Conservation (phyloP, 2,329 filamentous ascomycete species). For the Colletotrichum gloeosporioides region DNA sequence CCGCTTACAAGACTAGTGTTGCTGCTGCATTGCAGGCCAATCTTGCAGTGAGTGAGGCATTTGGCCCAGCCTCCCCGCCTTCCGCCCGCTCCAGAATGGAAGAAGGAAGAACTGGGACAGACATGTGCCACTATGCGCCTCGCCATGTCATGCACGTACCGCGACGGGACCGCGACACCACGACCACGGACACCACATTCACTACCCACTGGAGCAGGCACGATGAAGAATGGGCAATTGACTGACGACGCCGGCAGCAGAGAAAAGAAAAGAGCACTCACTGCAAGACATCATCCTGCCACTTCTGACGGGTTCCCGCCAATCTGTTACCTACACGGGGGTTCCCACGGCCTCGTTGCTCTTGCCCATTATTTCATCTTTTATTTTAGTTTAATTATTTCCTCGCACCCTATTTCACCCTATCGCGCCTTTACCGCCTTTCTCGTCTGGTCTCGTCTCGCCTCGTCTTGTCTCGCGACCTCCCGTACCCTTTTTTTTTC, state of each 20-base stretch:
- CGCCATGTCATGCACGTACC: not conserved
- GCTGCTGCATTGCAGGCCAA: not conserved
- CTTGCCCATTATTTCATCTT: not conserved
- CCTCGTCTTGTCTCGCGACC: slow-evolving; percentile 8
- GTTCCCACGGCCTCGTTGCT: not conserved
- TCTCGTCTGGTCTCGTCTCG: slow-evolving; percentile 1
- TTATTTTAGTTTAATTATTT: not conserved
- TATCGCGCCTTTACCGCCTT: not conserved
- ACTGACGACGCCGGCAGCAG: not conserved
- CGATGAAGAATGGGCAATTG: not conserved
- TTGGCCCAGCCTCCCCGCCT: slow-evolving; percentile 1
- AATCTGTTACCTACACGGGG: not conserved
- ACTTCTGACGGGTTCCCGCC: not conserved
- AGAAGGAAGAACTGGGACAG: not conserved
- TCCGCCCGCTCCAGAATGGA: not conserved
- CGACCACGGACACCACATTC: not conserved
- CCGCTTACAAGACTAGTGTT: not conserved
- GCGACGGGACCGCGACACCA: not conserved
- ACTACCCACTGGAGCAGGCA: not conserved
- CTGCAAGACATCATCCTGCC: not conserved
- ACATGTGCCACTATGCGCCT: slow-evolving; percentile 4
- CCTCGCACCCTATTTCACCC: not conserved
- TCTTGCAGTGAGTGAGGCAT: not conserved
- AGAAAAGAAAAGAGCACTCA: not conserved
- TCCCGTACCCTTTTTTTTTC: not conserved